Percentiles rank a stretch among this genome's conserved stretches.
Evolutionary conservation across 768 basidiomycete species (phyloP).

Genomic region (Boletus reticuloceps): DNA sequence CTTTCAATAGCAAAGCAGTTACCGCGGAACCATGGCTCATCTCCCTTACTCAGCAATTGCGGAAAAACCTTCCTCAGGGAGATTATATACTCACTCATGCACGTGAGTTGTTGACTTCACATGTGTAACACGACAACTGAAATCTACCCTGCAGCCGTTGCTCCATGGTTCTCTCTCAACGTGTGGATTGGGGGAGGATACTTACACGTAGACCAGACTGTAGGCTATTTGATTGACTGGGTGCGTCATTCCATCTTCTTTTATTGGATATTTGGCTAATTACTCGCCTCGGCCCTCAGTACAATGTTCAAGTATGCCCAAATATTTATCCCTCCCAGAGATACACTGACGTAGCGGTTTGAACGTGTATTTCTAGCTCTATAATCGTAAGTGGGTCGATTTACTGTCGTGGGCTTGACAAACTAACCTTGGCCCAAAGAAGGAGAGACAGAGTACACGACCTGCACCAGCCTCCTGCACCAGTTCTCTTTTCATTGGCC

Average conservation of each 20-base stretch:
- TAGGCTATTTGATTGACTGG: no score
- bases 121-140: neutral
- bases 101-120: constrained; percentile 19
- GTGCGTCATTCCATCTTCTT: no score
- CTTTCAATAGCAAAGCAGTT: constrained; percentile 35
- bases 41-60: constrained; percentile 29
- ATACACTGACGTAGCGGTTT: neutral
- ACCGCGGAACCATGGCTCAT: constrained; percentile 27
- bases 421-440: constrained; percentile 21
- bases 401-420: no score
- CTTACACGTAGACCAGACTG: no score
- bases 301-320: constrained; percentile 38
- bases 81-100: constrained; percentile 33
- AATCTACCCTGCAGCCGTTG: constrained; percentile 32
- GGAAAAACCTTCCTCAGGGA: constrained; percentile 28
- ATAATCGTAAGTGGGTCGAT: constrained; percentile 16
- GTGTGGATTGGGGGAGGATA: constrained; percentile 31
- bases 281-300: constrained; percentile 29
- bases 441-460: constrained; percentile 36
- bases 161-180: constrained; percentile 39
- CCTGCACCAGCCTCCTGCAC: constrained; percentile 37
- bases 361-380: constrained; percentile 8
- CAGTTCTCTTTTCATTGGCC: constrained; percentile 41
- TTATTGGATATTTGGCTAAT: no score
- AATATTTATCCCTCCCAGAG: neutral